Conservation (phyloP, 2,329 filamentous ascomycete genomes). For the Parafenestella ontariensis region DNA sequence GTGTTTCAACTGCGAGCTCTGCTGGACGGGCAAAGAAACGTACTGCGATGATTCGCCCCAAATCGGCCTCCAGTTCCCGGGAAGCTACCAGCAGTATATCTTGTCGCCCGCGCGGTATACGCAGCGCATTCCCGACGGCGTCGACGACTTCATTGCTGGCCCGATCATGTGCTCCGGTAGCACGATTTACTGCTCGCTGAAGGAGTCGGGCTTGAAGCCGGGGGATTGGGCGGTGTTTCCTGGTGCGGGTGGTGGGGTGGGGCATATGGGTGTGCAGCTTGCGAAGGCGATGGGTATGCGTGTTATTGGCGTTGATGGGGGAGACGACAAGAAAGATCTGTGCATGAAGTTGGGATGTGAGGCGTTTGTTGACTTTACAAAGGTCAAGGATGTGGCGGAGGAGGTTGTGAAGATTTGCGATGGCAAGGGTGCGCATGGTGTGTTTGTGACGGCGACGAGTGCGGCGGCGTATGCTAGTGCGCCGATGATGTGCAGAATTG, state of each 20-base stretch:
- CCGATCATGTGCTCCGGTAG: constrained; percentile 65
- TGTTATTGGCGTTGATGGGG: constrained; percentile 37
- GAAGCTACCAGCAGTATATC: constrained; percentile 58
- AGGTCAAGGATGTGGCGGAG: constrained; percentile 28
- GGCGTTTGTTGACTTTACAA: constrained; percentile 41
- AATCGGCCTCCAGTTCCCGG: constrained; percentile 50
- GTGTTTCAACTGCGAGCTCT: constrained; percentile 59
- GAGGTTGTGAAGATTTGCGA: constrained; percentile 37
- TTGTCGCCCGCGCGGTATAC: constrained; percentile 60
- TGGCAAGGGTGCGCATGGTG: constrained; percentile 41
- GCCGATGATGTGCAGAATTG: constrained; percentile 51
- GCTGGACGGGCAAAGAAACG: constrained; percentile 45
- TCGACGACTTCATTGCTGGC: constrained; percentile 60
- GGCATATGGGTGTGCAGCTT: constrained; percentile 61
- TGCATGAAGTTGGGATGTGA: constrained; percentile 36
- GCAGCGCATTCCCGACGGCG: constrained; percentile 59
- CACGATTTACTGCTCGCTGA: constrained; percentile 62
- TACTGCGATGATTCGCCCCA: constrained; percentile 47
- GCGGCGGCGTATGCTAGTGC: constrained; percentile 26
- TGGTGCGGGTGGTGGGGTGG: constrained; percentile 61
- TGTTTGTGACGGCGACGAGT: constrained; percentile 40
- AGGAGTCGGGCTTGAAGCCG: constrained; percentile 56
- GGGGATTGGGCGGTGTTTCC: constrained; percentile 62
- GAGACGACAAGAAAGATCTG: constrained; percentile 31
- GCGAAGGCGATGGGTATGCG: constrained; percentile 43